These are phyloP conservation scores for Rutidosis leptorrhynchoides DNA, from an alignment of 129 eudicot species.

Conservation along the genomic window DNA sequence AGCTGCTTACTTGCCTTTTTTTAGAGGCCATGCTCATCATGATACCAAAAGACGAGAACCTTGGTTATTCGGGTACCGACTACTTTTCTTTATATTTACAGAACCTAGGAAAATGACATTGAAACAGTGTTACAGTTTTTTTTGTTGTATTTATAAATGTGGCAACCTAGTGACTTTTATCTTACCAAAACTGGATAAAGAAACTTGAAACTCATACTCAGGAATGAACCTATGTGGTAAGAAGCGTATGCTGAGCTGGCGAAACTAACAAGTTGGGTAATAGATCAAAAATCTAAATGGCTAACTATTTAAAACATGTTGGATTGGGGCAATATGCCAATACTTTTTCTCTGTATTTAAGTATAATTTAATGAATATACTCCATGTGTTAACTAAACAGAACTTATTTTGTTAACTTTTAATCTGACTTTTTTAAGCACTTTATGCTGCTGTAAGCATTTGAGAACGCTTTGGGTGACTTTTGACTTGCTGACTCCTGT, in stretches of 20 bases:
- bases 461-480: not conserved
- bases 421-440: no score
- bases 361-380: no score
- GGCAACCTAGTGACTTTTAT: no score
- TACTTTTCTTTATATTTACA: conserved; percentile 10
- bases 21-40: conserved; percentile 96
- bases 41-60: conserved; percentile 99
- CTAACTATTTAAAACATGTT: not conserved
- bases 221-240: not conserved
- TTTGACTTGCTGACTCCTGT: not conserved
- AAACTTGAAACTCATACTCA: not conserved
- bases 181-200: no score
- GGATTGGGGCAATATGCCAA: not conserved
- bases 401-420: no score
- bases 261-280: not conserved
- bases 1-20: conserved; percentile 95
- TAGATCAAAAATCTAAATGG: not conserved
- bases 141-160: no score
- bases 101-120: no score
- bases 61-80: conserved; percentile 83
- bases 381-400: no score
- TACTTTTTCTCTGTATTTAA: no score
- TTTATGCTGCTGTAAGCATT: not conserved
- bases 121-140: no score
- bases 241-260: not conserved